Evolutionary conservation across 2,329 filamentous ascomycete genomes (phyloP).

Genomic region (Trichothecium roseum): DNA sequence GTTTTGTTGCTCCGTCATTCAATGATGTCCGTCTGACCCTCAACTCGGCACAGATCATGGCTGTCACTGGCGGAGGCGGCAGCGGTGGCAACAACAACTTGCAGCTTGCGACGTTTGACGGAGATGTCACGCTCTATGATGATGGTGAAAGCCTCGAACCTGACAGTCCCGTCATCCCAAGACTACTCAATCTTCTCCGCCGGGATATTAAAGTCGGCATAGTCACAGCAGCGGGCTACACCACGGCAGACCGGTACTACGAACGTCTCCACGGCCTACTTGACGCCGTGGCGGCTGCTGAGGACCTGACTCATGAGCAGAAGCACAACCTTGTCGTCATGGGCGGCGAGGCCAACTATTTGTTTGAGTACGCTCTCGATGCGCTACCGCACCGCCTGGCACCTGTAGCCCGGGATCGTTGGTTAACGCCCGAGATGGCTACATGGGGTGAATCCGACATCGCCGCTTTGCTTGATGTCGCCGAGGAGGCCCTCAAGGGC

Average conservation of each 20-base stretch:
- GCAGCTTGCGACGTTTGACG: constrained; percentile 89
- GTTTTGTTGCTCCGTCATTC: constrained; percentile 93
- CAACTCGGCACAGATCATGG: constrained; percentile 92
- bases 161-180: constrained; percentile 65
- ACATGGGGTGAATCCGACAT: constrained; percentile 72
- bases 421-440: constrained; percentile 71
- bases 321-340: constrained; percentile 80
- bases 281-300: constrained; percentile 57
- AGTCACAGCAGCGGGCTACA: constrained; percentile 93
- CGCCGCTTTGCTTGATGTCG: constrained; percentile 71
- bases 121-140: constrained; percentile 92
- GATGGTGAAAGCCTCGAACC: constrained; percentile 72
- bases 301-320: constrained; percentile 50
- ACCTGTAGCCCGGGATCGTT: constrained; percentile 54
- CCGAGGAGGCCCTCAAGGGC: constrained; percentile 72
- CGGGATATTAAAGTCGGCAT: constrained; percentile 82
- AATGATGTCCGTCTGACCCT: constrained; percentile 90
- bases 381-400: constrained; percentile 54
- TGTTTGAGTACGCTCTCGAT: constrained; percentile 65
- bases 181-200: constrained; percentile 58
- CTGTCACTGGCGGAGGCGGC: constrained; percentile 59
- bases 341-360: constrained; percentile 92
- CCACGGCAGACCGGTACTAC: constrained; percentile 77
- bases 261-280: constrained; percentile 78
- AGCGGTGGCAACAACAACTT: constrained; percentile 25